These are phyloP conservation scores for Williopsis jadinii DNA, from an alignment of 1,139 yeast genomes.

Conservation along the genomic window DNA sequence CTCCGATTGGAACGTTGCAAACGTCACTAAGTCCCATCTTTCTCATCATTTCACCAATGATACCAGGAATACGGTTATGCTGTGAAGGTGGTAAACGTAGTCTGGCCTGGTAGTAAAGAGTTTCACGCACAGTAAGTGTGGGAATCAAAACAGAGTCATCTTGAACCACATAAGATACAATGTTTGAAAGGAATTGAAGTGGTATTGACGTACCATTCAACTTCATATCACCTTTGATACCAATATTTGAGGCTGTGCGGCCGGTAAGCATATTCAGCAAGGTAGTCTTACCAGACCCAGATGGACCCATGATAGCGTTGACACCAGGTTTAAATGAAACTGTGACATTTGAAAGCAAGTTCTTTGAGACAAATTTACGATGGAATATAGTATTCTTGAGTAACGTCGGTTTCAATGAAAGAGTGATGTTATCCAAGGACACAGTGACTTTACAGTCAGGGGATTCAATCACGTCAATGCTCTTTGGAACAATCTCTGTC, in stretches of 20 bases:
- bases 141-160: constrained; percentile 69
- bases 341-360: constrained; percentile 27
- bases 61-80: constrained; percentile 25
- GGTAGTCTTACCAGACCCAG: constrained; percentile 71
- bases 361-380: constrained; percentile 5
- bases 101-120: constrained; percentile 58
- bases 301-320: constrained; percentile 64
- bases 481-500: not conserved
- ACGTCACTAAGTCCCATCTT: constrained; percentile 72
- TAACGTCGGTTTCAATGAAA: constrained; percentile 3
- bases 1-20: constrained; percentile 78
- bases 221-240: constrained; percentile 47
- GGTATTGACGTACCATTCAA: constrained; percentile 45
- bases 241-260: constrained; percentile 35
- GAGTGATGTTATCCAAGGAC: constrained; percentile 1
- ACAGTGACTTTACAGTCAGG: not conserved
- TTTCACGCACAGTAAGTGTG: constrained; percentile 63
- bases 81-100: constrained; percentile 48
- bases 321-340: constrained; percentile 54
- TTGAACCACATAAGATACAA: constrained; percentile 74
- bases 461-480: not conserved
- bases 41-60: constrained; percentile 51
- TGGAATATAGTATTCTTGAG: constrained; percentile 1
- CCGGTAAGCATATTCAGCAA: constrained; percentile 52
- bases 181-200: constrained; percentile 36